phyloP scores from a whole-genome alignment of 2,329 filamentous ascomycete species.

The Nigrospora osmanthi region DNA sequence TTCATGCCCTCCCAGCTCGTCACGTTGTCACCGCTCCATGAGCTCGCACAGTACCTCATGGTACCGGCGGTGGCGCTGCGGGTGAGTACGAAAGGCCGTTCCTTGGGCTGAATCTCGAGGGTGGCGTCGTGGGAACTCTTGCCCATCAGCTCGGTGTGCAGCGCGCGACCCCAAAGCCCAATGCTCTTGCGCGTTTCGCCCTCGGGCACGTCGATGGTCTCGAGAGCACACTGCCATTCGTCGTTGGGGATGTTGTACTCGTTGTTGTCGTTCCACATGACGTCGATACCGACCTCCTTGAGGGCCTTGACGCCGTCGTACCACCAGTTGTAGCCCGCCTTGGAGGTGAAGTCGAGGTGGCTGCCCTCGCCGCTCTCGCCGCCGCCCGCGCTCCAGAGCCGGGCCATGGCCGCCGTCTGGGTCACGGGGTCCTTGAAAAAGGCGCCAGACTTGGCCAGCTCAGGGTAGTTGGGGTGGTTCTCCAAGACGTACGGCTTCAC shows the following conservation, averaged over 20 bases:
- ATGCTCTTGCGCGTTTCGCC: conserved; percentile 37
- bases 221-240: conserved; percentile 54
- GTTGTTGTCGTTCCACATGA: conserved; percentile 76
- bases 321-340: conserved; percentile 64
- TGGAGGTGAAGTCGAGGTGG: conserved; percentile 66
- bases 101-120: conserved; percentile 46
- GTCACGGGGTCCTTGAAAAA: conserved; percentile 56
- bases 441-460: conserved; percentile 47
- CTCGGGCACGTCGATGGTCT: conserved; percentile 29
- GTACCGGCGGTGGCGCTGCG: conserved; percentile 65
- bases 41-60: conserved; percentile 61
- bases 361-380: conserved; percentile 63
- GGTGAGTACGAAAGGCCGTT: conserved; percentile 61
- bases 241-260: conserved; percentile 64
- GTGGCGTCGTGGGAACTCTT: conserved; percentile 64
- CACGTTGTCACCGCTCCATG: conserved; percentile 69
- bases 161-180: conserved; percentile 60
- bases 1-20: conserved; percentile 69
- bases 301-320: conserved; percentile 57
- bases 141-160: conserved; percentile 65
- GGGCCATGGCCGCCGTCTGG: conserved; percentile 43
- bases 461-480: conserved; percentile 59
- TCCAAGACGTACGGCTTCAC: conserved; percentile 65
- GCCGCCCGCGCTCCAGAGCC: conserved; percentile 66
- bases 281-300: conserved; percentile 57